Evolutionary conservation across 2,329 filamentous ascomycete species (phyloP).

Genomic region (Colletotrichum sp.): DNA sequence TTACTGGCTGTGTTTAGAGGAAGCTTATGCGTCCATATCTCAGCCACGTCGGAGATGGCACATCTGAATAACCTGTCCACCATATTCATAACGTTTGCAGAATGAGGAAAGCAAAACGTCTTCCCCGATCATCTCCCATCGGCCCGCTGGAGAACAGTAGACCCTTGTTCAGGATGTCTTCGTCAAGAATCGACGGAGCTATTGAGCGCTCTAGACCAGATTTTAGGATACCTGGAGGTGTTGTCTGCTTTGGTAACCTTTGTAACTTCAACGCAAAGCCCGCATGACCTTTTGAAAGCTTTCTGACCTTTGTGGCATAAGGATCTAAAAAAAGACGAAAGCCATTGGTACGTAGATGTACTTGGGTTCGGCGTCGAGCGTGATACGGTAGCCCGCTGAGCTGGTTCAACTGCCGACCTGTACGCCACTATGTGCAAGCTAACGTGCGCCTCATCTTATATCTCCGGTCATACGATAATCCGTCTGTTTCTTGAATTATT

Average conservation of each 20-base stretch:
- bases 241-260: neutral
- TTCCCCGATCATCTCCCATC: neutral
- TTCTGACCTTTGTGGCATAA: neutral
- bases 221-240: neutral
- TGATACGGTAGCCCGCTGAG: neutral
- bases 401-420: neutral
- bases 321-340: neutral
- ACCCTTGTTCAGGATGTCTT: neutral
- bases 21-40: neutral
- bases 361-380: neutral
- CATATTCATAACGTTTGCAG: neutral
- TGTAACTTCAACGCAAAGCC: neutral
- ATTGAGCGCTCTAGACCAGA: neutral
- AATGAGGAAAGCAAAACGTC: neutral
- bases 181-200: neutral
- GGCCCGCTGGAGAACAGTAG: neutral
- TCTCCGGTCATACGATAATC: neutral
- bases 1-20: neutral
- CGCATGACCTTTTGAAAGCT: neutral
- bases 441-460: neutral
- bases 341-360: neutral
- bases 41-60: neutral
- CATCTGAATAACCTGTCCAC: neutral
- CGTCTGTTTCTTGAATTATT: neutral
- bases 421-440: neutral